Evolutionary conservation across 768 basidiomycete genomes (phyloP).

Genomic region (Suillus sp.): DNA sequence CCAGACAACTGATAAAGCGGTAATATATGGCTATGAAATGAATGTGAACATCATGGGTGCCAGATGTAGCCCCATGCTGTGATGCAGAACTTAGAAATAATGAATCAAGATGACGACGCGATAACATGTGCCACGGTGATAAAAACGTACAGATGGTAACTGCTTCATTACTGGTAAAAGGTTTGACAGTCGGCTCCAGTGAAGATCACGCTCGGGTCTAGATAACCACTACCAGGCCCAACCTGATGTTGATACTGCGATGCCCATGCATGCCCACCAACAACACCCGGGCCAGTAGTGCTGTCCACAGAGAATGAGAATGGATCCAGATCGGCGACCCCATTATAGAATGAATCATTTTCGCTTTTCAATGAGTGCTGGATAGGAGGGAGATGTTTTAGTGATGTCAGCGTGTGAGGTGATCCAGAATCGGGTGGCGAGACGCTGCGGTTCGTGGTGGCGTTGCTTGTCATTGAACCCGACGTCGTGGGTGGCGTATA

Average conservation of each 20-base stretch:
- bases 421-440: slow-evolving; percentile 31
- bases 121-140: neutral
- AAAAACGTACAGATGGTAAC: neutral
- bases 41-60: neutral
- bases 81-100: slow-evolving; percentile 4
- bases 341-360: slow-evolving; percentile 43
- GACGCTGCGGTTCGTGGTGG: slow-evolving; percentile 45
- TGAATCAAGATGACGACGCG: neutral
- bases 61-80: neutral
- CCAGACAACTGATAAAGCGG: neutral
- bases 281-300: slow-evolving; percentile 19
- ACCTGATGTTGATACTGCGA: slow-evolving; percentile 32
- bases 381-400: slow-evolving; percentile 12
- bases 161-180: slow-evolving; percentile 29
- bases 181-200: slow-evolving; percentile 37
- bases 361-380: slow-evolving; percentile 36
- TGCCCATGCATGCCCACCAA: slow-evolving; percentile 26
- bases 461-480: slow-evolving; percentile 46
- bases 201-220: slow-evolving; percentile 35
- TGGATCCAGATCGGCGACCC: slow-evolving; percentile 48
- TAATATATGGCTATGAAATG: slow-evolving; percentile 7
- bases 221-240: slow-evolving; percentile 32
- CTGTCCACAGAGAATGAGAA: slow-evolving; percentile 46
- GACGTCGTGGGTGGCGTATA: slow-evolving; percentile 66
- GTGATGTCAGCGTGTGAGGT: slow-evolving; percentile 17